Evolutionary conservation across 1,139 yeast genomes (phyloP).

Genomic region (Eremothecium cymbalariae): DNA sequence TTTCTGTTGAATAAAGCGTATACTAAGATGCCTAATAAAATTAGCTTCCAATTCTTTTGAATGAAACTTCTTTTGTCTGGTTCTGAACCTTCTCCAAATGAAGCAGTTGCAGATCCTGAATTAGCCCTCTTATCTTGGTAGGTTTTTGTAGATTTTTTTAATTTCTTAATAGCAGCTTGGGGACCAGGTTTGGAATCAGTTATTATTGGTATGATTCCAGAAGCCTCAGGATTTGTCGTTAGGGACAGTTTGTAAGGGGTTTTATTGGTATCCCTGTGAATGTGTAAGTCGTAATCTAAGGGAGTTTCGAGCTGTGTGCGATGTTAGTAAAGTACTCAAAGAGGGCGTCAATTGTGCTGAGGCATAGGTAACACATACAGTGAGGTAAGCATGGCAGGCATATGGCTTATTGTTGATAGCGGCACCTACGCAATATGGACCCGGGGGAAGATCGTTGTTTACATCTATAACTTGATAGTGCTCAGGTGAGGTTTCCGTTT

Average conservation of each 20-base stretch:
- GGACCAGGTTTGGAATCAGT: conserved; percentile 19
- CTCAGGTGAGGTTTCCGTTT: background rate
- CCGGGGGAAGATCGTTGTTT: conserved; percentile 7
- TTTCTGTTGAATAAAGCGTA: too few relatives aligned
- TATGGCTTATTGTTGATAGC: conserved; percentile 8
- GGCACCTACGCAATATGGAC: conserved; percentile 17
- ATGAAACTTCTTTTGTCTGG: conserved; percentile 22
- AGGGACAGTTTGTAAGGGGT: conserved; percentile 17
- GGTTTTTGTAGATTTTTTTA: conserved; percentile 28
- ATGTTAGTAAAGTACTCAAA: conserved; percentile 6
- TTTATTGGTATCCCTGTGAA: conserved; percentile 14
- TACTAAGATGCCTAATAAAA: conserved; percentile 23
- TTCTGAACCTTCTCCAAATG: conserved; percentile 18
- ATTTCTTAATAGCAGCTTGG: conserved; percentile 18
- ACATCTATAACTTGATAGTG: conserved; percentile 8
- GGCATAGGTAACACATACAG: conserved; percentile 9
- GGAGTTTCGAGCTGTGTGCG: conserved; percentile 14
- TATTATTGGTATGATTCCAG: conserved; percentile 15
- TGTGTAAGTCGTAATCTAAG: conserved; percentile 18
- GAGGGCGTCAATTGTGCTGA: background rate
- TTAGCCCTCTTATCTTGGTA: conserved; percentile 25
- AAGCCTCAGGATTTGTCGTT: conserved; percentile 11
- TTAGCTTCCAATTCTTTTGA: conserved; percentile 28
- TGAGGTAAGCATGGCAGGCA: conserved; percentile 22
- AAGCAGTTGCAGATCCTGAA: conserved; percentile 16